Percentiles rank a stretch among this genome's conserved stretches.
Conservation (phyloP, 768 basidiomycete species). For the Hericium erinaceus region DNA sequence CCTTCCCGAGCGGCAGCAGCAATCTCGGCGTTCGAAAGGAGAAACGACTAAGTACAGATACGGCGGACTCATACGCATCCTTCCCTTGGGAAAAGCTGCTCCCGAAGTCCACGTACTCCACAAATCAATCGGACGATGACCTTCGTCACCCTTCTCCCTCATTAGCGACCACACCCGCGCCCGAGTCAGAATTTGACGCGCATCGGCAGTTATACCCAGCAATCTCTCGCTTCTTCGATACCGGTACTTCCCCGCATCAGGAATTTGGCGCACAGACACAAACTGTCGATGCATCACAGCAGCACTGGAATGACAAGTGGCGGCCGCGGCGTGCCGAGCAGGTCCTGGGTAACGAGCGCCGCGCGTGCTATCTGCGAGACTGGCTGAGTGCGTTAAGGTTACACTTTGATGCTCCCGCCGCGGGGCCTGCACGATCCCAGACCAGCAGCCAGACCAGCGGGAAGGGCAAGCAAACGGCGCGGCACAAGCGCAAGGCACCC, state of each 20-base stretch:
- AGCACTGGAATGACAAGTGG: slow-evolving; percentile 69
- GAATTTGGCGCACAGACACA: slow-evolving; percentile 31
- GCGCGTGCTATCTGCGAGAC: slow-evolving; percentile 61
- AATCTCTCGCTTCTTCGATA: slow-evolving; percentile 7
- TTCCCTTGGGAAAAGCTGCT: too few relatives aligned
- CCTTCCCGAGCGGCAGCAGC: neutral
- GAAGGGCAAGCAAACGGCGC: neutral
- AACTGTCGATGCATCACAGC: slow-evolving; percentile 20
- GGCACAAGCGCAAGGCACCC: slow-evolving; percentile 6
- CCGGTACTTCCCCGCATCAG: slow-evolving; percentile 27
- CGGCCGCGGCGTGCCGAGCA: slow-evolving; percentile 64
- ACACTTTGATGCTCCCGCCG: slow-evolving; percentile 27
- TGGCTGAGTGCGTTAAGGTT: slow-evolving; percentile 72
- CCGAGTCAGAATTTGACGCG: neutral
- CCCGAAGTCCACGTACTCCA: too few relatives aligned
- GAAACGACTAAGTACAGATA: too few relatives aligned
- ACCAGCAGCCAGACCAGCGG: neutral
- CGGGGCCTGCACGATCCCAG: slow-evolving; percentile 4
- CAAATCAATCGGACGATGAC: too few relatives aligned
- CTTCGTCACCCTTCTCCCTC: too few relatives aligned
- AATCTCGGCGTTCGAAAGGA: too few relatives aligned
- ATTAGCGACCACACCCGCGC: too few relatives aligned
- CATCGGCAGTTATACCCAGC: slow-evolving; percentile 8
- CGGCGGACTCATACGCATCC: too few relatives aligned
- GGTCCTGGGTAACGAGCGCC: slow-evolving; percentile 68